These are phyloP conservation scores for Pseudomicrostroma phylloplanum DNA, from an alignment of 1,284 basidiomycete genomes.

Conservation along the genomic window DNA sequence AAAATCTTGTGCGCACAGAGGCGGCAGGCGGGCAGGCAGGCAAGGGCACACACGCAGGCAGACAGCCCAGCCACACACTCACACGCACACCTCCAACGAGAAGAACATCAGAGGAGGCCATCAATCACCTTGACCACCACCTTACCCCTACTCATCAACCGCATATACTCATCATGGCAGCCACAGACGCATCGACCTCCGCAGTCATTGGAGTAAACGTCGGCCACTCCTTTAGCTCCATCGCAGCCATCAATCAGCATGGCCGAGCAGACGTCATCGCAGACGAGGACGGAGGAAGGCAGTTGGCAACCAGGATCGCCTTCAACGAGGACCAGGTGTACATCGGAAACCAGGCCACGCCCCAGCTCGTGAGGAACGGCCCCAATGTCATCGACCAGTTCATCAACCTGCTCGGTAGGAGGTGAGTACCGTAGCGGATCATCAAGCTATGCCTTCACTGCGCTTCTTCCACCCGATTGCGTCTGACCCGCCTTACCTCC, in stretches of 20 bases:
- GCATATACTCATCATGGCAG: neutral
- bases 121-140: neutral
- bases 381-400: constrained; percentile 91
- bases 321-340: constrained; percentile 68
- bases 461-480: neutral
- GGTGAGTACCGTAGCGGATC: constrained; percentile 55
- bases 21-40: too few relatives aligned
- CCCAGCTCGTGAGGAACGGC: constrained; percentile 89
- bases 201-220: constrained; percentile 84
- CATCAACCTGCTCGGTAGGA: constrained; percentile 86
- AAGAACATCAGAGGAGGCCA: neutral
- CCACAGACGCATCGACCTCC: neutral
- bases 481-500: neutral
- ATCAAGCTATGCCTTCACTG: neutral
- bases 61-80: too few relatives aligned
- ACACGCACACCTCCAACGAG: neutral
- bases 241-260: constrained; percentile 85
- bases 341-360: constrained; percentile 90
- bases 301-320: constrained; percentile 89
- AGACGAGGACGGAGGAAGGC: constrained; percentile 95
- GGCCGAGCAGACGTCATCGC: constrained; percentile 63
- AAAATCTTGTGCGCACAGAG: too few relatives aligned
- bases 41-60: too few relatives aligned
- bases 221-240: constrained; percentile 89
- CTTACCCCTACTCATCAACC: neutral